These are phyloP conservation scores for Ceratobasidium sp. DNA, from an alignment of 1,284 basidiomycete genomes.

Conservation along the genomic window DNA sequence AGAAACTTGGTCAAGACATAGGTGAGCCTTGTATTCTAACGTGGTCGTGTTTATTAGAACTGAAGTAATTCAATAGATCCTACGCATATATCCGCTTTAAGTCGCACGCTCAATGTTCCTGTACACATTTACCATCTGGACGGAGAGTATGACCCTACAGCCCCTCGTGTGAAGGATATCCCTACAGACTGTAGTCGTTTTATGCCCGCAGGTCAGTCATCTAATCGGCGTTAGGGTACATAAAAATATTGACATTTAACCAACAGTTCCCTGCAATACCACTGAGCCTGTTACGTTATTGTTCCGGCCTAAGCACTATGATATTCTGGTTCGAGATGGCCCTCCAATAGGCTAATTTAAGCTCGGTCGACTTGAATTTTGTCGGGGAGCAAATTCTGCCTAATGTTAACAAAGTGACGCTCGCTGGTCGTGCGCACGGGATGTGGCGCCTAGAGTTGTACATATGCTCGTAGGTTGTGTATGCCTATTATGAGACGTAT, in stretches of 20 bases:
- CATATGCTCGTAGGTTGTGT: too few relatives aligned
- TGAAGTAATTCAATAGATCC: background rate
- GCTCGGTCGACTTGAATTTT: too few relatives aligned
- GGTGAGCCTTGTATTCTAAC: background rate
- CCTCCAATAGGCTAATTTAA: background rate
- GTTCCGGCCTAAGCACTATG: constrained; percentile 20
- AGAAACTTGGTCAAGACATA: background rate
- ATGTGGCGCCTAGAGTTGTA: too few relatives aligned
- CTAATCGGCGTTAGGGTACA: background rate
- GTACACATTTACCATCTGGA: constrained; percentile 18
- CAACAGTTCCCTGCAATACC: background rate
- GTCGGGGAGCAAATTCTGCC: too few relatives aligned
- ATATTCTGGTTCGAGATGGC: constrained; percentile 15
- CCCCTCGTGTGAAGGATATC: background rate
- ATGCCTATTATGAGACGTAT: too few relatives aligned
- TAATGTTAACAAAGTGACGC: too few relatives aligned
- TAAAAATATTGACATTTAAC: background rate
- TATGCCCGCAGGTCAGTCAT: constrained; percentile 8
- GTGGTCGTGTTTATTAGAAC: too few relatives aligned
- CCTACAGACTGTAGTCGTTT: constrained; percentile 14
- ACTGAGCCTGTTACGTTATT: constrained; percentile 22
- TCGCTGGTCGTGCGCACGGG: too few relatives aligned
- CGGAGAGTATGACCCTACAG: background rate
- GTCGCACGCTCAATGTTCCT: constrained; percentile 17
- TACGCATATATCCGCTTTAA: constrained; percentile 20